A percentile compares a stretch with the other conserved stretches of the same genome.
Evolutionary conservation across 352 stramenopile genomes (phyloP).

Genomic region (Pythium brachiatum): DNA sequence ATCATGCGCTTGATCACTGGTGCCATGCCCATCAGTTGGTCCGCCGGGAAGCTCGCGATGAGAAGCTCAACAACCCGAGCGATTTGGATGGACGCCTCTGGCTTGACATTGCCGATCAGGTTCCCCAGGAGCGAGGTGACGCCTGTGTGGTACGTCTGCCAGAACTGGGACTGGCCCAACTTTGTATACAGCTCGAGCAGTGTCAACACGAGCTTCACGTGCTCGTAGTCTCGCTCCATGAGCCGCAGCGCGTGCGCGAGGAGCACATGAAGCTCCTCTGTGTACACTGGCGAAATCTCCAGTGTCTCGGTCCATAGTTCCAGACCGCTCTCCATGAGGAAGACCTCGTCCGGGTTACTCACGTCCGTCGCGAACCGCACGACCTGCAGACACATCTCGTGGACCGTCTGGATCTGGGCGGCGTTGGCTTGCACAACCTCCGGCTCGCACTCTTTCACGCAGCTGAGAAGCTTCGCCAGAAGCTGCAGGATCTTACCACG

Average conservation of each 20-base stretch:
- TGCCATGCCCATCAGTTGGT: slow-evolving; percentile 37
- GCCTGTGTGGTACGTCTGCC: slow-evolving; percentile 53
- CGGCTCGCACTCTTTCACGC: slow-evolving; percentile 45
- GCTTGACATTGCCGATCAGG: slow-evolving; percentile 67
- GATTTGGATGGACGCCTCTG: slow-evolving; percentile 61
- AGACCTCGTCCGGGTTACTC: slow-evolving; percentile 79
- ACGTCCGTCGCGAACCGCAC: slow-evolving; percentile 72
- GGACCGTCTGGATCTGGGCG: slow-evolving; percentile 35
- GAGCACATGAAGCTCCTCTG: slow-evolving; percentile 59
- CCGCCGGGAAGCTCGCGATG: slow-evolving; percentile 31
- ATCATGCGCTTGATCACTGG: slow-evolving; percentile 45
- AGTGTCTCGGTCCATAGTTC: slow-evolving; percentile 69
- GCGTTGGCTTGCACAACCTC: slow-evolving; percentile 7
- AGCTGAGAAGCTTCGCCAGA: slow-evolving; percentile 56
- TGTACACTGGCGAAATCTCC: slow-evolving; percentile 50
- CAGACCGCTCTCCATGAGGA: slow-evolving; percentile 81
- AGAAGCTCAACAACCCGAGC: slow-evolving; percentile 46
- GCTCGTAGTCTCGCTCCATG: slow-evolving; percentile 79
- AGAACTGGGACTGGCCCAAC: slow-evolving; percentile 58
- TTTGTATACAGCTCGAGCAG: slow-evolving; percentile 67
- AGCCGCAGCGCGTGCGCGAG: slow-evolving; percentile 62
- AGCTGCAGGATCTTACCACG: slow-evolving; percentile 81
- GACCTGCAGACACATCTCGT: slow-evolving; percentile 72
- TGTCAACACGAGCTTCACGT: slow-evolving; percentile 54
- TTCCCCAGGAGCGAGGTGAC: slow-evolving; percentile 40